Evolutionary conservation across 1,139 yeast species (phyloP).

Genomic region (Taphrina flavorubra): DNA sequence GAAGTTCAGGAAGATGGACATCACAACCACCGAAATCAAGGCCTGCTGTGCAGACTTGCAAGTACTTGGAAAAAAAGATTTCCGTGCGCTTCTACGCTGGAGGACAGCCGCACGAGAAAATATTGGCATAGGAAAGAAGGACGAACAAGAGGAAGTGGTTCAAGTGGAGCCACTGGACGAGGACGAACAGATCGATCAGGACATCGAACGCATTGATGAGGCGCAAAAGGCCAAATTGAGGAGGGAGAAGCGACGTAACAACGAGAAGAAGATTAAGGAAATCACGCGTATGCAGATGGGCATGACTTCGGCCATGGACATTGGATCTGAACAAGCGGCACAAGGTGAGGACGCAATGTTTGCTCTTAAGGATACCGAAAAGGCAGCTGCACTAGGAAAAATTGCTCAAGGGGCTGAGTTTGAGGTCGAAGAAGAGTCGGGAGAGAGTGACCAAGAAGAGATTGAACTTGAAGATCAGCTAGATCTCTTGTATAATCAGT

Average conservation of each 20-base stretch:
- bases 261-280: constrained; percentile 86
- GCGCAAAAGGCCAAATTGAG: constrained; percentile 71
- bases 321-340: constrained; percentile 92
- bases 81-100: constrained; percentile 82
- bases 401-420: constrained; percentile 84
- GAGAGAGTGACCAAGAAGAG: constrained; percentile 71
- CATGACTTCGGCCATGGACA: constrained; percentile 89
- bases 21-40: constrained; percentile 75
- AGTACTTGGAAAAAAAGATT: constrained; percentile 92
- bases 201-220: constrained; percentile 72
- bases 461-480: constrained; percentile 53
- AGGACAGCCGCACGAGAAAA: constrained; percentile 83
- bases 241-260: constrained; percentile 79
- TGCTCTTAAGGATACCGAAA: constrained; percentile 80
- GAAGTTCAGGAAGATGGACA: constrained; percentile 69
- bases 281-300: constrained; percentile 92
- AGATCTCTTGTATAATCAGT: constrained; percentile 70
- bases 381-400: constrained; percentile 77
- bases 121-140: constrained; percentile 69
- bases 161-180: constrained; percentile 79
- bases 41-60: constrained; percentile 89
- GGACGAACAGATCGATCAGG: constrained; percentile 87
- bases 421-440: constrained; percentile 55
- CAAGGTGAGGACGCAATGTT: constrained; percentile 80
- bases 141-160: constrained; percentile 54